Evolutionary conservation across 495 filamentous ascomycete genomes (phyloP).

Genomic region (Aspergillus baeticus): DNA sequence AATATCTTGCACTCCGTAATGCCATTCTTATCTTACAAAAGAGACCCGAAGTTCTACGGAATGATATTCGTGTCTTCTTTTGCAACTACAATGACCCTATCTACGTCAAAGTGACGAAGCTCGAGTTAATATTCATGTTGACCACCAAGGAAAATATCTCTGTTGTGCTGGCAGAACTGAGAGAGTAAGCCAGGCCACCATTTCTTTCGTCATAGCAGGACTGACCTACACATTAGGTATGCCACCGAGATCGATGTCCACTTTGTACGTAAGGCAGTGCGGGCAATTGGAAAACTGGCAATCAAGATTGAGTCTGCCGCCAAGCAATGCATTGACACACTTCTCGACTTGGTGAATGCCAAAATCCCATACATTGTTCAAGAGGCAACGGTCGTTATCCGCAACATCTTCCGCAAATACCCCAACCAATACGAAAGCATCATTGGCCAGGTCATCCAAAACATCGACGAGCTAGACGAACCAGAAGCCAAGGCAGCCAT

Average conservation of each 20-base stretch:
- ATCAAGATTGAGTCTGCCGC: conserved; percentile 98
- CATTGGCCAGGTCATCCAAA: conserved; percentile 91
- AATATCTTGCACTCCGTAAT: conserved; percentile 94
- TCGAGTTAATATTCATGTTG: conserved; percentile 99
- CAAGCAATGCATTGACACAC: conserved; percentile 82
- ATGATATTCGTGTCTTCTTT: conserved; percentile 98
- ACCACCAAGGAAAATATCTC: conserved; percentile 95
- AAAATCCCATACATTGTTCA: conserved; percentile 99
- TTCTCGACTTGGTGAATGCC: conserved; percentile 93
- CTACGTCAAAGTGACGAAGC: conserved; percentile 98
- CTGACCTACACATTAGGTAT: conserved; percentile 51
- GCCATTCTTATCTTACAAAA: conserved; percentile 92
- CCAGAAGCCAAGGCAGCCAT: conserved; percentile 99
- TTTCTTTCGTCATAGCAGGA: not conserved
- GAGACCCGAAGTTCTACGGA: conserved; percentile 88
- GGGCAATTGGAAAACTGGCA: conserved; percentile 95
- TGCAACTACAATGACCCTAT: conserved; percentile 99
- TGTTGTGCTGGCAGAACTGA: conserved; percentile 89
- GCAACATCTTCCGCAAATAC: conserved; percentile 99
- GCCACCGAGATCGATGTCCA: conserved; percentile 98
- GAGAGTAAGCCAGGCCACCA: conserved; percentile 60
- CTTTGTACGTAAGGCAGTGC: conserved; percentile 96
- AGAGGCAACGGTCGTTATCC: conserved; percentile 98
- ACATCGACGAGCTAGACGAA: conserved; percentile 95
- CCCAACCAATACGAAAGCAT: conserved; percentile 98